Evolutionary conservation across 805 yeast species (phyloP), one percentile per base, ranked within the genome.

Genomic region (Candida germanica): DNA sequence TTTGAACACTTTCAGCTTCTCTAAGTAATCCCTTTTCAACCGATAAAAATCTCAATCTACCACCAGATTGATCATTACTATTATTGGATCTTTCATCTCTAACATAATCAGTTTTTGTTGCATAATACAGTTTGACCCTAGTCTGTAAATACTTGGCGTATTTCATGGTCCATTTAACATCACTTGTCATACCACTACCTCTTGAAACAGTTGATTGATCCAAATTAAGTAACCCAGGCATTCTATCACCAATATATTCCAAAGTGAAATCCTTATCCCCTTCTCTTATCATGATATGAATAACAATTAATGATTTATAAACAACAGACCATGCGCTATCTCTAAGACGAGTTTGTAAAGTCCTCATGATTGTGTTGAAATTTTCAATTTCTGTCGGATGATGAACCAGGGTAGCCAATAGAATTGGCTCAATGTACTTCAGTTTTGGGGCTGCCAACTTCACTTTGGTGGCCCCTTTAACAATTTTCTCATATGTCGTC

Each of bases 401-500:
- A 21, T 74, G 73, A 33, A 70, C 68, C 33, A 73, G 71, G 2
- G 88, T 83, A 19, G 83, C 71, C 70, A 79, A 72, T 21, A 93
- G 69, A 35, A 93, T 87, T 1, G 98, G 98, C 64, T 91, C 98
- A 35, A 93, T 79, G 56, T 93, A 93, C 59, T 93, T 93, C 25
- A 94, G 83, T 62, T 93, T 93, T 5, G 98, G 98, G n/a, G 98
- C 96, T 8, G 98, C 98, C 64, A 87, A 75, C 78, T 67, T 66
- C 41, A 68, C 64, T 49, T 67, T 62, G 44, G 73, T 63, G 47
- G 69, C 71, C 12, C 71, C 71, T 65, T 84, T 85, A 46, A 84
- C 93, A 40, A 83, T 68, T 61, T 83, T 84, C 44, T 80, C 82
- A 53, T 79, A 80, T 1, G 84, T 77, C 2, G 83, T 76, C 84